Conservation (phyloP, 106 monocot genomes). For the Phalaenopsis equestris region DNA sequence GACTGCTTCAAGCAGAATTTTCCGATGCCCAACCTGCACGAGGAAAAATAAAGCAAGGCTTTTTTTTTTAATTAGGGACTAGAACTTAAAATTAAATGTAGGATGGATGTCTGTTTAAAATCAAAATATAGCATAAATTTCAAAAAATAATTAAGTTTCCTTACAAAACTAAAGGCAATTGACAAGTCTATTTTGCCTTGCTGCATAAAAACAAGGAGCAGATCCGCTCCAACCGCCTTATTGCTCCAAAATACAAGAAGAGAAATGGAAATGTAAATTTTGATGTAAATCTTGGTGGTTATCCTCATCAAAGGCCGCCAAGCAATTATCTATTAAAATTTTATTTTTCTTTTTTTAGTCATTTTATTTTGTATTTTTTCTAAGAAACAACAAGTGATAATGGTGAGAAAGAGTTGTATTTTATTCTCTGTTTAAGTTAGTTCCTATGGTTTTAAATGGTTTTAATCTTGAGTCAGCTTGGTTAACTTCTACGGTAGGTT, state of each 20-base stretch:
- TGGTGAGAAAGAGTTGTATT: too few relatives aligned
- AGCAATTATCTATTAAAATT: too few relatives aligned
- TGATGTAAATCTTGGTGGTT: too few relatives aligned
- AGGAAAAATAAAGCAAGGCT: slow-evolving; percentile 7
- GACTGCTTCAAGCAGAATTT: slow-evolving; percentile 42
- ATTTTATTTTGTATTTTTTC: too few relatives aligned
- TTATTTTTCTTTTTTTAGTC: too few relatives aligned
- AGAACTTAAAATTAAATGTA: slow-evolving; percentile 1
- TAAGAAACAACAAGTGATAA: too few relatives aligned
- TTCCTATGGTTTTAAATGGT: too few relatives aligned
- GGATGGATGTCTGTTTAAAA: neutral
- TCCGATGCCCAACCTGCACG: slow-evolving; percentile 62
- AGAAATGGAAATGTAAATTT: neutral
- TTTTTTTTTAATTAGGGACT: neutral
- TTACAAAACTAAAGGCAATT: neutral
- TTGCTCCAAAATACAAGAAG: neutral
- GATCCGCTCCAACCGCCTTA: neutral
- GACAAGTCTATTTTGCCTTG: neutral
- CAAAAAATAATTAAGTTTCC: neutral
- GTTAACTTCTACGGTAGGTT: too few relatives aligned
- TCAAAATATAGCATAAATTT: neutral
- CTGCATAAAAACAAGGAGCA: neutral
- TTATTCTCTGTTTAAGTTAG: too few relatives aligned
- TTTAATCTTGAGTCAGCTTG: too few relatives aligned
- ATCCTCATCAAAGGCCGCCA: too few relatives aligned